These are phyloP conservation scores for Coniochaeta prunicola DNA, from an alignment of 2,329 filamentous ascomycete genomes.

Conservation along the genomic window DNA sequence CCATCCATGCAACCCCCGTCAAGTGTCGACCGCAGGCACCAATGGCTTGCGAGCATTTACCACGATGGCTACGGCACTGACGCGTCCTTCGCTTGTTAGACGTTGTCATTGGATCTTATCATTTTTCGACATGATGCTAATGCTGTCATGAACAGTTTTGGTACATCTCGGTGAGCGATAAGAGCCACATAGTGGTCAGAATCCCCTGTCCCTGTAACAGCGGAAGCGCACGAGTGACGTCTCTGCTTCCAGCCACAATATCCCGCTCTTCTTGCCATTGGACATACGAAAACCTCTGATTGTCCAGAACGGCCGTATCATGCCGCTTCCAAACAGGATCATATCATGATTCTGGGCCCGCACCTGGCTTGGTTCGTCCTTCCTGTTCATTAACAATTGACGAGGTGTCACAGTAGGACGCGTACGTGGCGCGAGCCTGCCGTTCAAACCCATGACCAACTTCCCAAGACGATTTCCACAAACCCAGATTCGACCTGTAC, in stretches of 20 bases:
- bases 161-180: background rate
- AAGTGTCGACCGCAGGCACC: background rate
- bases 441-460: no score
- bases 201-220: background rate
- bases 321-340: no score
- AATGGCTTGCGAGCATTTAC: background rate
- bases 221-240: background rate
- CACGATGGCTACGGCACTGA: background rate
- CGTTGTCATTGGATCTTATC: background rate
- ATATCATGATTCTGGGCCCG: background rate
- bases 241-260: background rate
- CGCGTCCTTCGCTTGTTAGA: background rate
- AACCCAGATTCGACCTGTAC: no score
- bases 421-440: no score
- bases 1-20: background rate
- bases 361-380: background rate
- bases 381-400: no score
- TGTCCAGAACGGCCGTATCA: no score
- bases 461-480: no score
- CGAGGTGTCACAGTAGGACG: no score
- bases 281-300: background rate
- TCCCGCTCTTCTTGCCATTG: background rate
- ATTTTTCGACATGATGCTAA: background rate
- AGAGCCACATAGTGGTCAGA: background rate
- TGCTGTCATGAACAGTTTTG: background rate